Conservation (phyloP, 1,139 yeast species). For the Yamadazyma blattariae region DNA sequence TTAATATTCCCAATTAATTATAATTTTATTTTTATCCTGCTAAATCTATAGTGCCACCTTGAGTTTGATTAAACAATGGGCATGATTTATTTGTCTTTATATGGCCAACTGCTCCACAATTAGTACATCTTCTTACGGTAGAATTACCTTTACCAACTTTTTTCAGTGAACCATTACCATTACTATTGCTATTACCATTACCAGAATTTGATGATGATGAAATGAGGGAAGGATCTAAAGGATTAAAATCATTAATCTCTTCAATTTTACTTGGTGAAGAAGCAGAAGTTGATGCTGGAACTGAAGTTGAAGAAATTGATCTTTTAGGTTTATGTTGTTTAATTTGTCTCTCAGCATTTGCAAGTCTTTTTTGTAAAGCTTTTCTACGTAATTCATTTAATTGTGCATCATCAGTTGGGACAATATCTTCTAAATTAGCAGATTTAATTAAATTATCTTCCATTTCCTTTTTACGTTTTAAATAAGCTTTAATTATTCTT, state of each 20-base stretch:
- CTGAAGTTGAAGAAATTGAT: background rate
- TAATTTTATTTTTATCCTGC: no score
- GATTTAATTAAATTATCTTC: slow-evolving; percentile 63
- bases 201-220: no score
- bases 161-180: slow-evolving; percentile 36
- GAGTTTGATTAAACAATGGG: slow-evolving; percentile 62
- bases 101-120: slow-evolving; percentile 95
- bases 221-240: no score
- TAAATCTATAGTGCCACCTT: slow-evolving; percentile 5
- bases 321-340: slow-evolving; percentile 37
- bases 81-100: slow-evolving; percentile 87
- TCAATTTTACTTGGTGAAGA: background rate
- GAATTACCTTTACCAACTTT: slow-evolving; percentile 76
- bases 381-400: slow-evolving; percentile 76
- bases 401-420: slow-evolving; percentile 83
- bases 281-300: background rate
- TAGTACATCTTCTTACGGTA: slow-evolving; percentile 82
- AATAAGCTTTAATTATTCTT: slow-evolving; percentile 80
- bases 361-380: slow-evolving; percentile 79
- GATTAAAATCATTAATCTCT: no score
- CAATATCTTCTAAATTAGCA: slow-evolving; percentile 64
- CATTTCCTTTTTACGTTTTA: slow-evolving; percentile 71
- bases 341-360: slow-evolving; percentile 72
- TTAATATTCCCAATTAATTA: no score
- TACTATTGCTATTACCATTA: background rate